Conservation (phyloP, 805 yeast genomes). For the Jamesozyma rosinii region DNA sequence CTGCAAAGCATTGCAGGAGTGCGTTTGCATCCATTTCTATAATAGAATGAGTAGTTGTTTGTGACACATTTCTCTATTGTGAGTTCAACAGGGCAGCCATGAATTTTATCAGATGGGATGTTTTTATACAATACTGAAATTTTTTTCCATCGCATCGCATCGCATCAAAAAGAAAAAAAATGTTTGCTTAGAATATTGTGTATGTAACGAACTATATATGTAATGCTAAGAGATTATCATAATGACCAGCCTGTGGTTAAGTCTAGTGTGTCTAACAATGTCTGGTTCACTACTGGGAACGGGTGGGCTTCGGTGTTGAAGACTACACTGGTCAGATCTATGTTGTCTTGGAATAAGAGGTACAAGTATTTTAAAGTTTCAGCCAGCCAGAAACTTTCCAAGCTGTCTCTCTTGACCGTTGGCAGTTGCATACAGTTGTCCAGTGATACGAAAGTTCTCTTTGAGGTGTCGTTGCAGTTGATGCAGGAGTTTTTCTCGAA, state of each 20-base stretch:
- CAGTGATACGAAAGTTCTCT: constrained; percentile 49
- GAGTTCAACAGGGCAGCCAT: no score
- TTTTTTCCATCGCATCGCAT: constrained; percentile 1
- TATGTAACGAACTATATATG: no score
- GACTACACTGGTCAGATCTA: constrained; percentile 61
- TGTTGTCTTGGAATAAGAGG: constrained; percentile 62
- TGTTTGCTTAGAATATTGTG: no score
- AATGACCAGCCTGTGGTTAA: constrained; percentile 26
- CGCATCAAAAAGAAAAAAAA: background rate
- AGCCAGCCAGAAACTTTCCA: constrained; percentile 91
- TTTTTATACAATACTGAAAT: no score
- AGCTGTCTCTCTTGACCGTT: constrained; percentile 53
- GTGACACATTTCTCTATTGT: no score
- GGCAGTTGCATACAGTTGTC: constrained; percentile 52
- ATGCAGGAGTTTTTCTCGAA: constrained; percentile 54
- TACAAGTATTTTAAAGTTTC: constrained; percentile 85
- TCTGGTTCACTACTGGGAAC: constrained; percentile 51
- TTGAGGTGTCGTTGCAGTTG: constrained; percentile 29
- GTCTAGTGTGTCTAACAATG: constrained; percentile 8
- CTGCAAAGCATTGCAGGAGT: constrained; percentile 67
- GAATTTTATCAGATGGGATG: no score
- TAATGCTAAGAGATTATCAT: constrained; percentile 3
- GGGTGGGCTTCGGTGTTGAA: constrained; percentile 94
- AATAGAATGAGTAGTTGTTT: background rate
- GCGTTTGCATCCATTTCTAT: constrained; percentile 54